Percentiles rank a stretch among this genome's conserved stretches.
Evolutionary conservation across 192 early-diverging fungal genomes (phyloP).

Genomic region (Funneliformis mosseae): DNA sequence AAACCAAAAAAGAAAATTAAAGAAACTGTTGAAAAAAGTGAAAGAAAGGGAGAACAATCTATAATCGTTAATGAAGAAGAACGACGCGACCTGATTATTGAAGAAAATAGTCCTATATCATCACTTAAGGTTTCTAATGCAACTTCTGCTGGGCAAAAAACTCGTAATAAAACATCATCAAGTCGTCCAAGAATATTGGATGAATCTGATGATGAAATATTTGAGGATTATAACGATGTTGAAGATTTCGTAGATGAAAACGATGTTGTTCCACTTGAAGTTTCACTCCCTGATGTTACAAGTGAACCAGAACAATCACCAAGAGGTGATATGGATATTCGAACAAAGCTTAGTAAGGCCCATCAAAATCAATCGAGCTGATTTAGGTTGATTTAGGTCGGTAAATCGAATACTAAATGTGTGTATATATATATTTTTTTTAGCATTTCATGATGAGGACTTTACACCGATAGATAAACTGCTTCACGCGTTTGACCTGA

Average conservation of each 20-base stretch:
- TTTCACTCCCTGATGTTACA: background rate
- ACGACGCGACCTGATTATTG: too few species aligned
- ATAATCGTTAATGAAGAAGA: background rate
- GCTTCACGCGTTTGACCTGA: conserved; percentile 41
- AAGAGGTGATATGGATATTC: background rate
- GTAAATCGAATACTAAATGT: background rate
- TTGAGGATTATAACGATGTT: too few species aligned
- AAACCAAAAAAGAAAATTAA: background rate
- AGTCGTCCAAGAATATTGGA: background rate
- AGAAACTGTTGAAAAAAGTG: background rate
- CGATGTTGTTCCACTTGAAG: background rate
- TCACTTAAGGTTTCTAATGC: background rate
- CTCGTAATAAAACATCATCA: too few species aligned
- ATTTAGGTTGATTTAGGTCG: background rate
- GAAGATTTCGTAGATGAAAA: background rate
- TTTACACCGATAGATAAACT: conserved; percentile 30
- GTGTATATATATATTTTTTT: background rate
- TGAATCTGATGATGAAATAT: background rate
- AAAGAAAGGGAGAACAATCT: background rate
- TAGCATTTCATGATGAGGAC: conserved; percentile 36
- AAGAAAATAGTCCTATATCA: too few species aligned
- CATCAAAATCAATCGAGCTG: background rate
- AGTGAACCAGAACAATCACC: background rate
- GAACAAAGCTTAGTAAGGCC: background rate
- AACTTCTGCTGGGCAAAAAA: background rate